A percentile compares a stretch with the other conserved stretches of the same genome.
phyloP scores from a whole-genome alignment of 768 basidiomycete genomes.

The Suillus variegatus region DNA sequence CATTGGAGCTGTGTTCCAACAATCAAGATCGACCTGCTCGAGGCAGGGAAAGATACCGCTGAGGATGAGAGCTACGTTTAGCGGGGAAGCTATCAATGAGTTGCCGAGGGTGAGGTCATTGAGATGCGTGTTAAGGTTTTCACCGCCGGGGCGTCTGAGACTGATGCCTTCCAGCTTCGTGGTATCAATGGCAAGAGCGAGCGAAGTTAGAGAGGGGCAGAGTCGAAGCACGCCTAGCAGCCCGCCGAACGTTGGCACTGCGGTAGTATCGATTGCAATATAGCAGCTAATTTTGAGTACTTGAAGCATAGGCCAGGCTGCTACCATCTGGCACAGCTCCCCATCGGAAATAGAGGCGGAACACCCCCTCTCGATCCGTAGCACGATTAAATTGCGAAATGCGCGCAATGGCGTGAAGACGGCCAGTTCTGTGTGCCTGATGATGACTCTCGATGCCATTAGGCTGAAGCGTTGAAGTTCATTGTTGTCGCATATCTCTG shows the following conservation, averaged over 20 bases:
- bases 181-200: background rate
- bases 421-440: background rate
- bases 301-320: too few species aligned
- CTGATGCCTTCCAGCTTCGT: background rate
- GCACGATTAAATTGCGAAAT: background rate
- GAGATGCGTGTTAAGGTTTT: background rate
- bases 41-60: background rate
- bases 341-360: too few species aligned
- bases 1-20: background rate
- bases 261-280: too few species aligned
- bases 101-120: background rate
- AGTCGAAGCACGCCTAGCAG: background rate
- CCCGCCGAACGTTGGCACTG: background rate
- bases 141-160: background rate
- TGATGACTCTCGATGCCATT: background rate
- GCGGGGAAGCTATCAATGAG: background rate
- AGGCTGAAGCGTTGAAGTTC: background rate
- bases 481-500: background rate
- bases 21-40: background rate
- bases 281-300: too few species aligned
- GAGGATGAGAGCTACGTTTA: background rate
- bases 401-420: background rate
- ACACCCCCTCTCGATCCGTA: conserved; percentile 14
- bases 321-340: too few species aligned
- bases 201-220: background rate